Base-by-base conservation (phyloP, 2,329 filamentous ascomycete genomes). In the Chalaropsis thielavioides region DNA sequence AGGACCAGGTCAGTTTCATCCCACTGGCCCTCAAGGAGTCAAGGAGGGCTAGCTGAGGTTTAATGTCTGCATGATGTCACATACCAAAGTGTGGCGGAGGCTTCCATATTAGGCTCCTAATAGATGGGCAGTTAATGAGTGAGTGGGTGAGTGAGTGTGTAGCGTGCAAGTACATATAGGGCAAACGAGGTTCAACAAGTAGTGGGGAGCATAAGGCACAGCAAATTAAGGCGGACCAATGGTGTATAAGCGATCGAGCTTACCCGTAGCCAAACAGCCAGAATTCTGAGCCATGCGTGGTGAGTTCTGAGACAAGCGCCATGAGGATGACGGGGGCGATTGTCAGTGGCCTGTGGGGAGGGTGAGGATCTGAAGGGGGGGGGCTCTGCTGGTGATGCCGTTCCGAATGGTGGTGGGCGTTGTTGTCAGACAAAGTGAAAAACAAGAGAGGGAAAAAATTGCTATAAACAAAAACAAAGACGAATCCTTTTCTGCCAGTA, bases 201-300 rank as follows among this genome's bases (percentile, higher is more conserved):
- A 38, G 35, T 38, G 35, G 22, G 63, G 54, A 6, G 11, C 7
- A 17, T 31, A 35, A 24, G 19, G 58, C 35, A 41, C 15, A 3
- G 35, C 35, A 24, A 24, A 43, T 22, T 7, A 43, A 61, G 40
- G 40, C 11, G 10, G n/a, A 41, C 27, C 22, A 1, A 17, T 19
- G 15, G 31, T 38, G 7, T 58, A 35, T 58, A 58, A 24, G 46
- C 46, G 10, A 49, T 66, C 80, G 10, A 49, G 67, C 80, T 69
- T 79, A 96, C 92, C 92, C 94, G 73, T 97, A 99, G 68, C 94
- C 94, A 75, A 96, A 97, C 58, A 99, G 80, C 94, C 94, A 99
- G 71, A 97, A 91, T 72, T 95, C 89, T 43, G 82, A 78, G 68
- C 70, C 70, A 71, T 72, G 72, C 71, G 70, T 69, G 56, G 71